A percentile compares a stretch with the other conserved stretches of the same genome.
phyloP scores from a whole-genome alignment of 2,329 filamentous ascomycete species.

The Xylariaceae sp. region DNA sequence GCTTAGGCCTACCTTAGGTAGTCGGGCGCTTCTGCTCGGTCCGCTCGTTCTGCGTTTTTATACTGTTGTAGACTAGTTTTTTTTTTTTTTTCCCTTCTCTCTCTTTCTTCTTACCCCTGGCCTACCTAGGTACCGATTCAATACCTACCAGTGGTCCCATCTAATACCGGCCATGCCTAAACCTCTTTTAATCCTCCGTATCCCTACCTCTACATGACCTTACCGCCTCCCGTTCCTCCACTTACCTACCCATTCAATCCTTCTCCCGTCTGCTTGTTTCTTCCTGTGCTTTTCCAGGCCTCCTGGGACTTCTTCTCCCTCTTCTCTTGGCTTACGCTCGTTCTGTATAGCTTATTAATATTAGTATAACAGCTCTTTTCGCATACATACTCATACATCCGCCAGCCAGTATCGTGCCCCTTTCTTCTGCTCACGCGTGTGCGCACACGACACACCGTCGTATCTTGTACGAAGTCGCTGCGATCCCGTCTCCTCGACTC shows the following conservation, averaged over 20 bases:
- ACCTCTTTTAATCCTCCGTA: conserved; percentile 25
- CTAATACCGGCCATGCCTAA: conserved; percentile 14
- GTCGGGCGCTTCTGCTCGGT: conserved; percentile 18
- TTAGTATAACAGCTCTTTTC: conserved; percentile 25
- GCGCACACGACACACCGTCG: conserved; percentile 17
- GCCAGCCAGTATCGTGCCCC: conserved; percentile 20
- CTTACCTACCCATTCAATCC: conserved; percentile 31
- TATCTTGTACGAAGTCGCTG: conserved; percentile 10
- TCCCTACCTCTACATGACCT: conserved; percentile 28
- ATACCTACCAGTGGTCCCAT: conserved; percentile 15
- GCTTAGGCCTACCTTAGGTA: conserved; percentile 22
- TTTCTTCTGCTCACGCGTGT: conserved; percentile 14
- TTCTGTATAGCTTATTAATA: conserved; percentile 34
- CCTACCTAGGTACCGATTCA: conserved; percentile 11
- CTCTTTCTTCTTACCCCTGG: conserved; percentile 8
- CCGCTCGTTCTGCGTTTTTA: conserved; percentile 13
- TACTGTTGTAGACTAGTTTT: no score
- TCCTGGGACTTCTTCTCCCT: conserved; percentile 24
- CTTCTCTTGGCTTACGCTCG: conserved; percentile 31
- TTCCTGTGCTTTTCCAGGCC: conserved; percentile 18
- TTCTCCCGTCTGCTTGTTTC: conserved; percentile 25
- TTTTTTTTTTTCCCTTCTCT: conserved; percentile 3
- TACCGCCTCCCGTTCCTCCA: conserved; percentile 24
- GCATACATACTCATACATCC: conserved; percentile 8
- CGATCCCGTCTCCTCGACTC: conserved; percentile 8